A percentile compares a stretch with the other conserved stretches of the same genome.
Conservation (phyloP, 2,329 filamentous ascomycete genomes). For the Colletotrichum lini region DNA sequence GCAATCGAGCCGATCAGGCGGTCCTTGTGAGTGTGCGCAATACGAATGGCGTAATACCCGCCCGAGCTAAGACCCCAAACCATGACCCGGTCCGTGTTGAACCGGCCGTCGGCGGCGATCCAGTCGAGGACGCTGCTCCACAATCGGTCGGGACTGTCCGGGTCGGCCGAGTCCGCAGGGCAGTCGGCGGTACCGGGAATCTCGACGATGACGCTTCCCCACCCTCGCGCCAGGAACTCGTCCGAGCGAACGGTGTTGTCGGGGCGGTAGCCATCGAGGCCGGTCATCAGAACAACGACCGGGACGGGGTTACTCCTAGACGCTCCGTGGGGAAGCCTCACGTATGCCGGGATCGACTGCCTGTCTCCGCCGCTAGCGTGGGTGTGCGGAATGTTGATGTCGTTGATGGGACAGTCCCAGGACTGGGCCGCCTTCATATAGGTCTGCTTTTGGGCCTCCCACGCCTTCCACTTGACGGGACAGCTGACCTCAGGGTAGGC, state of each 20-base stretch:
- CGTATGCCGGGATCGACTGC: conserved; percentile 72
- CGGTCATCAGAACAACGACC: conserved; percentile 71
- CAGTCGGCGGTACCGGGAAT: conserved; percentile 69
- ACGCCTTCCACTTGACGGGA: conserved; percentile 71
- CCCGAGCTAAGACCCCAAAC: conserved; percentile 77
- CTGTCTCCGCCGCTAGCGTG: conserved; percentile 66
- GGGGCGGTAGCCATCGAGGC: conserved; percentile 74
- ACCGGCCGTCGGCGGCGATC: conserved; percentile 63
- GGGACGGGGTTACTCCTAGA: conserved; percentile 52
- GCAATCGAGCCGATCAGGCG: conserved; percentile 70
- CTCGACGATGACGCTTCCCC: conserved; percentile 74
- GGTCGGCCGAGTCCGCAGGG: conserved; percentile 74
- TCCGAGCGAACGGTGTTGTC: conserved; percentile 74
- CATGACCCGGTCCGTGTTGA: conserved; percentile 70
- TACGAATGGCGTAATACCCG: conserved; percentile 77
- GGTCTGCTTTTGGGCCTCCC: conserved; percentile 74
- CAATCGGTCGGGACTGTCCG: conserved; percentile 71
- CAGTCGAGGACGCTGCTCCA: conserved; percentile 75
- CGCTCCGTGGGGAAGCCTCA: conserved; percentile 66
- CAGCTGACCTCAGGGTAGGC: conserved; percentile 56
- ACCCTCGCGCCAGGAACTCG: conserved; percentile 74
- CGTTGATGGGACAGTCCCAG: conserved; percentile 72
- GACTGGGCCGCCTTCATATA: conserved; percentile 70
- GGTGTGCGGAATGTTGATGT: conserved; percentile 73
- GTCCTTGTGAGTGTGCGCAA: conserved; percentile 76